These are phyloP conservation scores for Fusarium hostae DNA, from an alignment of 2,329 filamentous ascomycete genomes.

Conservation along the genomic window DNA sequence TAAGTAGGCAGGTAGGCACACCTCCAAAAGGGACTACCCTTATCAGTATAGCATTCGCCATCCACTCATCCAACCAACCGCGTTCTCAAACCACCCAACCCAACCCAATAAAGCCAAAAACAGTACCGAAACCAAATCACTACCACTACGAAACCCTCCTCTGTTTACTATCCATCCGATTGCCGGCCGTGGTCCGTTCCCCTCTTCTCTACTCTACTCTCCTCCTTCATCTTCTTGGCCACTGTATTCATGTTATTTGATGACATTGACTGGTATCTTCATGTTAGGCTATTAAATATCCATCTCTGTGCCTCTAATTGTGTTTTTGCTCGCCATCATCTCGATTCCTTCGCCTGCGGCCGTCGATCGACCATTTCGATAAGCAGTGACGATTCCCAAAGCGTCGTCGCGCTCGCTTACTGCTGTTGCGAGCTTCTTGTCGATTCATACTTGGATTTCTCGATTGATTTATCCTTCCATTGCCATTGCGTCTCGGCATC, in stretches of 20 bases:
- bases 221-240: slow-evolving; percentile 17
- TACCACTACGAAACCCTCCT: slow-evolving; percentile 23
- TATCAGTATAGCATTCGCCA: slow-evolving; percentile 44
- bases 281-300: slow-evolving; percentile 1
- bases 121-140: slow-evolving; percentile 35
- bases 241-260: slow-evolving; percentile 13
- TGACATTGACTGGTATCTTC: slow-evolving; percentile 3
- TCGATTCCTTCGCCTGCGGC: slow-evolving; percentile 17
- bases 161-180: slow-evolving; percentile 21
- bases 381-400: slow-evolving; percentile 30
- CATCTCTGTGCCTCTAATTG: slow-evolving; percentile 9
- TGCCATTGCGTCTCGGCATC: slow-evolving; percentile 1
- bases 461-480: slow-evolving; percentile 6
- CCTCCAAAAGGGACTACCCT: slow-evolving; percentile 14
- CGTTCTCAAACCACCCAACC: slow-evolving; percentile 10
- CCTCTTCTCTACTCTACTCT: slow-evolving; percentile 26
- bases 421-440: slow-evolving; percentile 5
- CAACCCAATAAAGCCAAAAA: slow-evolving; percentile 33
- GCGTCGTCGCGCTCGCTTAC: neutral
- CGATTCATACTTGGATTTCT: slow-evolving; percentile 1
- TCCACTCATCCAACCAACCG: slow-evolving; percentile 3
- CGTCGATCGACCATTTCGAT: slow-evolving; percentile 23
- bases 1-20: neutral
- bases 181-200: slow-evolving; percentile 32
- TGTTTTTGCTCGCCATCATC: neutral